Evolutionary conservation across 768 basidiomycete genomes (phyloP), one percentile per base, ranked within the genome.

Genomic region (Hericium rajendrae): DNA sequence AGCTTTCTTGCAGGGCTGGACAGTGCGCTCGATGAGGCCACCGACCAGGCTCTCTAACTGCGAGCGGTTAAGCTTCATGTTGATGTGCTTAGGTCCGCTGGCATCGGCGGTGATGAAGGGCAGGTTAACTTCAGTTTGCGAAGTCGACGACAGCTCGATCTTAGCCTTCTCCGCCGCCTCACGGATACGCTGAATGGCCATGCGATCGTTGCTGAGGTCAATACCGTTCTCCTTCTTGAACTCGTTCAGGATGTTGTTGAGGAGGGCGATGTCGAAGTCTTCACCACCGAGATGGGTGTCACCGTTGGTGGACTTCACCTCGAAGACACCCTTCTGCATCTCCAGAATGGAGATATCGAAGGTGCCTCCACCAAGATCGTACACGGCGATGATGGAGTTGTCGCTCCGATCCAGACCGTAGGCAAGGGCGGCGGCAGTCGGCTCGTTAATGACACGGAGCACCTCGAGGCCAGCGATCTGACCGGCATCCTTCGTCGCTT

Each of bases 111-210:
- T 94, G 76, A 99, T 95, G 81, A 97, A 99, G 2, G 97, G 97
- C 64, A 98, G 71, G 73, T 97, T 97, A 75, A 98, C 84, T 71
- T 99, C 97, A 32, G 97, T 99, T 70, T 97, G 91, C 0, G 88
- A 78, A 2, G 94, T 91, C 11, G 91, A 94, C 11, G 94, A 97
- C 24, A 99, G 77, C 69, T 98, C 95, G 53, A 97, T 94, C 83
- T 99, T 99, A 63, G 97, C 97, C 78, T 97, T 97, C 80, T 99
- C 97, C 12, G 95, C 93, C 18, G 97, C 97, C 72, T 99, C 97
- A 65, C 97, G 93, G 61, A 99, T 92, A 73, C 97, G 93, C 72
- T 98, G 97, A 64, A 99, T 91, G 6, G 97, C 94, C 89, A 97
- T 97, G 52, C 86, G 81, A 71, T 99, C 97, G 64, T 81, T 76